These are phyloP conservation scores for Venustampulla echinocandica DNA, from an alignment of 495 filamentous ascomycete genomes.

Conservation along the genomic window DNA sequence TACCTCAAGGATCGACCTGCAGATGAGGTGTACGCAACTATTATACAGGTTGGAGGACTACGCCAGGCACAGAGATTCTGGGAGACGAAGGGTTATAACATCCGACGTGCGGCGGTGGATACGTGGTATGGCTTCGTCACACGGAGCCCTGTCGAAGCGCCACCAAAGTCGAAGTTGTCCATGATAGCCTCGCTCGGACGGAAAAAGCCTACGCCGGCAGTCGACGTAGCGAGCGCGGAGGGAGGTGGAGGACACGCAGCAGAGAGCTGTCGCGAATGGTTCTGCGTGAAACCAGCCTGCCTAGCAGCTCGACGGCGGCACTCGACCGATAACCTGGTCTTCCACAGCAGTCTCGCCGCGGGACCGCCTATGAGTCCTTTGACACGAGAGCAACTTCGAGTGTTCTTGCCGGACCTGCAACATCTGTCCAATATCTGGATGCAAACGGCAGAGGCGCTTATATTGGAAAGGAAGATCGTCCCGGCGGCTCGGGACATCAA, in stretches of 20 bases:
- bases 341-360: slow-evolving; percentile 41
- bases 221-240: slow-evolving; percentile 4
- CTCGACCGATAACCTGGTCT: slow-evolving; percentile 32
- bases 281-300: slow-evolving; percentile 26
- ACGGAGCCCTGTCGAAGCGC: slow-evolving; percentile 30
- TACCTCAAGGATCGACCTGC: slow-evolving; percentile 45
- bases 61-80: slow-evolving; percentile 47
- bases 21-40: slow-evolving; percentile 46
- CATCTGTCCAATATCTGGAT: slow-evolving; percentile 42
- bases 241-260: slow-evolving; percentile 10
- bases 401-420: slow-evolving; percentile 40
- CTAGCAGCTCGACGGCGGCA: slow-evolving; percentile 21
- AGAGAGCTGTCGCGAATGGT: slow-evolving; percentile 23
- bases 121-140: slow-evolving; percentile 41
- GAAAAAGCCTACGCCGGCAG: slow-evolving; percentile 32
- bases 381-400: slow-evolving; percentile 35
- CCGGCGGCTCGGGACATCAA: slow-evolving; percentile 42
- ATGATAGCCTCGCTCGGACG: slow-evolving; percentile 38
- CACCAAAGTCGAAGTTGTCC: slow-evolving; percentile 36
- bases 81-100: slow-evolving; percentile 51
- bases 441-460: slow-evolving; percentile 45
- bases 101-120: slow-evolving; percentile 42
- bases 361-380: slow-evolving; percentile 46
- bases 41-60: slow-evolving; percentile 44
- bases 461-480: slow-evolving; percentile 45